These are phyloP conservation scores for Ophiocordyceps unilateralis DNA, from an alignment of 2,329 filamentous ascomycete species.

Conservation along the genomic window DNA sequence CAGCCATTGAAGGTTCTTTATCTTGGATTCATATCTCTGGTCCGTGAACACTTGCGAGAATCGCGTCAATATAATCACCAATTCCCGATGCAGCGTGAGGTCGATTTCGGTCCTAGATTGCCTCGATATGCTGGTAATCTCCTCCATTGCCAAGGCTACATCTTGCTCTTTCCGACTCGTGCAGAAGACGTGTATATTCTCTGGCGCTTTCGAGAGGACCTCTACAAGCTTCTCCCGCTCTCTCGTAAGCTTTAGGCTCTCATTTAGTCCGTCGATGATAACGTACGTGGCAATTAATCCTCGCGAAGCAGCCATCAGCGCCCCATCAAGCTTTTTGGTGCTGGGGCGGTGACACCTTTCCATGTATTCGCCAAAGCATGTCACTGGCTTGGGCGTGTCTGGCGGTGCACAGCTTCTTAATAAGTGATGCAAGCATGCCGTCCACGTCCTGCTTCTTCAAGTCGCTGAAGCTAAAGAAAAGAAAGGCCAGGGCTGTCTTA, in stretches of 20 bases:
- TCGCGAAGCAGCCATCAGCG: background rate
- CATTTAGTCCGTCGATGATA: constrained; percentile 2
- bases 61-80: background rate
- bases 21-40: background rate
- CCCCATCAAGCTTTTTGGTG: background rate
- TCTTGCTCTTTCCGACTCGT: constrained; percentile 1
- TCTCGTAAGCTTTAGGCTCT: background rate
- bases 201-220: background rate
- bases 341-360: background rate
- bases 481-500: background rate
- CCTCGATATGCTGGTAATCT: background rate
- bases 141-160: background rate
- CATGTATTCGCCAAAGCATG: background rate
- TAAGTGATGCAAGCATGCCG: constrained; percentile 2
- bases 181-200: constrained; percentile 2
- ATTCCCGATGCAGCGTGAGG: background rate
- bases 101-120: background rate
- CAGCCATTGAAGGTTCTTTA: constrained; percentile 2
- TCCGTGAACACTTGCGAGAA: background rate
- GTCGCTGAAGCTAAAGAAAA: constrained; percentile 3
- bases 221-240: background rate
- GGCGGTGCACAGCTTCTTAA: constrained; percentile 2
- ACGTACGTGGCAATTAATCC: constrained; percentile 1
- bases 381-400: constrained; percentile 1
- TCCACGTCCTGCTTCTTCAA: background rate